Conservation (phyloP, 2,329 filamentous ascomycete species). For the Byssothecium circinans region DNA sequence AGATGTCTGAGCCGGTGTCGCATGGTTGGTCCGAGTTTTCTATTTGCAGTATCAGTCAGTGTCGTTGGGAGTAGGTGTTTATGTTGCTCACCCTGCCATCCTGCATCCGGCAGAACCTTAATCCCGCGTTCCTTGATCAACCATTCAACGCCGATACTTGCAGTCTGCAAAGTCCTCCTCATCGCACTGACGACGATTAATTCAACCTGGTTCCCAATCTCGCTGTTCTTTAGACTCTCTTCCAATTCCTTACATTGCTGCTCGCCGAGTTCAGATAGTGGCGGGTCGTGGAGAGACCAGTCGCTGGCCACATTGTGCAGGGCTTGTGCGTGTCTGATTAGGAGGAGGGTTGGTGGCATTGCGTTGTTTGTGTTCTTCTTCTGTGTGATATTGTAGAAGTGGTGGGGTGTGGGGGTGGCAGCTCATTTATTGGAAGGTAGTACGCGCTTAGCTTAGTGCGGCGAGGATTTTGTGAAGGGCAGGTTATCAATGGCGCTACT, state of each 20-base stretch:
- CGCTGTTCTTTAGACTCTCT: slow-evolving; percentile 38
- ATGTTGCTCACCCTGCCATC: slow-evolving; percentile 67
- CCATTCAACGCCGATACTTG: slow-evolving; percentile 60
- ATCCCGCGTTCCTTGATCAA: slow-evolving; percentile 53
- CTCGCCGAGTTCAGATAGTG: slow-evolving; percentile 45
- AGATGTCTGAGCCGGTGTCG: slow-evolving; percentile 60
- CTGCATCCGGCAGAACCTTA: slow-evolving; percentile 59
- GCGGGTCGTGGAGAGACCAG: slow-evolving; percentile 47
- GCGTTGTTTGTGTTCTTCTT: background rate
- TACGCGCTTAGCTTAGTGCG: too few relatives aligned
- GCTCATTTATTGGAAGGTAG: too few relatives aligned
- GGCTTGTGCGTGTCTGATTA: slow-evolving; percentile 51
- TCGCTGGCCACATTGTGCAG: slow-evolving; percentile 49
- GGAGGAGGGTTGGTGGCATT: slow-evolving; percentile 50
- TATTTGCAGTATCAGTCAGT: slow-evolving; percentile 12
- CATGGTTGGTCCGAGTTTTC: slow-evolving; percentile 57
- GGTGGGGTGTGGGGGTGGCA: background rate
- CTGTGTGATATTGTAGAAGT: background rate
- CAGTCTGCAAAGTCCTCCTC: slow-evolving; percentile 67
- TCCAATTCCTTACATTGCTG: slow-evolving; percentile 47
- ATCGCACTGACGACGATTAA: slow-evolving; percentile 66
- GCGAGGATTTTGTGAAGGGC: too few relatives aligned
- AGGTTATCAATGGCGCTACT: too few relatives aligned
- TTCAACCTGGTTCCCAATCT: slow-evolving; percentile 50
- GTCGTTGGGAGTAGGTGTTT: background rate